Evolutionary conservation across 177 flowering plant genomes (phyloP).

Genomic region (Vitis hybrid): DNA sequence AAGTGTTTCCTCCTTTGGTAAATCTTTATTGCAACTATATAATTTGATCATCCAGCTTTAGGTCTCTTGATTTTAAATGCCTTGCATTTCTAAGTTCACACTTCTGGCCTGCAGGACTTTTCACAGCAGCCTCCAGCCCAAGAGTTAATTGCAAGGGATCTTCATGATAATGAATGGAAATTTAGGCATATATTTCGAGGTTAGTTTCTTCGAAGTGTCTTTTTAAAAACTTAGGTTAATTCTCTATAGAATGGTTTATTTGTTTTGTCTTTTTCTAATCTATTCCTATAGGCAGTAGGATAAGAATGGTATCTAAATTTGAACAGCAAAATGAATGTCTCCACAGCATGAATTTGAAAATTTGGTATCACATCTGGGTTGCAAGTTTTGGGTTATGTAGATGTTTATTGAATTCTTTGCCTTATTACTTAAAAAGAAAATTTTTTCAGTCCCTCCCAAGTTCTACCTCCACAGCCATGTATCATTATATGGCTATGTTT

Average conservation of each 20-base stretch:
- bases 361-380: background rate
- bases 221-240: no score
- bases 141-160: conserved; percentile 93
- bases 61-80: background rate
- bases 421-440: background rate
- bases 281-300: no score
- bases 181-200: conserved; percentile 95
- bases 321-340: background rate
- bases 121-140: conserved; percentile 94
- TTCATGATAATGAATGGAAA: conserved; percentile 95
- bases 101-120: conserved; percentile 57
- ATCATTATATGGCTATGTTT: background rate
- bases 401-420: background rate
- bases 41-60: background rate
- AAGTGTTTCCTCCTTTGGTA: conserved; percentile 83
- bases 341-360: background rate
- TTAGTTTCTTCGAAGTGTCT: conserved; percentile 23
- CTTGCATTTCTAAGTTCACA: background rate
- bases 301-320: no score
- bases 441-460: background rate
- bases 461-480: background rate
- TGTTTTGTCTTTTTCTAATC: no score
- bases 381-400: background rate
- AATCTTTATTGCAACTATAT: background rate
- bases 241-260: no score